phyloP scores from a whole-genome alignment of 192 early-diverging fungal species.

The Chytriomyces sp. region DNA sequence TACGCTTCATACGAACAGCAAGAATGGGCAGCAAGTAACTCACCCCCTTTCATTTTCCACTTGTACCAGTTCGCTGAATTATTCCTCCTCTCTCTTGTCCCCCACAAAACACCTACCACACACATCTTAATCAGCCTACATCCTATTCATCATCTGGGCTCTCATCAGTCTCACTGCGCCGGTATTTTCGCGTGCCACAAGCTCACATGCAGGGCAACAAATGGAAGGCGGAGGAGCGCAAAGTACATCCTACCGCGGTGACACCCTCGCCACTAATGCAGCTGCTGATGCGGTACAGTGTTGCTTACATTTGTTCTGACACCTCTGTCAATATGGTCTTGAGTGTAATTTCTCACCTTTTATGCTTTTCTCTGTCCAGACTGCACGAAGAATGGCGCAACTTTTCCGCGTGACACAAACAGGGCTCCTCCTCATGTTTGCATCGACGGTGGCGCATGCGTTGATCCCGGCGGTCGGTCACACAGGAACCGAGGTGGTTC shows the following conservation, averaged over 20 bases:
- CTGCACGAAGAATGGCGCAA: not conserved
- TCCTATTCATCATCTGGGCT: slow-evolving; percentile 4
- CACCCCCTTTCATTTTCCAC: not conserved
- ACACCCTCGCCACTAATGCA: not conserved
- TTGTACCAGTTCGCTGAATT: not conserved
- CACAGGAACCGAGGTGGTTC: not conserved
- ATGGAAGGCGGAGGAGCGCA: not conserved
- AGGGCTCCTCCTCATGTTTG: not conserved
- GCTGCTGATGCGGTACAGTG: not conserved
- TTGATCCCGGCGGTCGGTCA: not conserved
- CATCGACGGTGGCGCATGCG: not conserved
- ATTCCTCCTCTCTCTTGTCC: not conserved
- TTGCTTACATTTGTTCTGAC: not conserved
- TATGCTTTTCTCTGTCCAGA: not conserved
- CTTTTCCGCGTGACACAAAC: not conserved
- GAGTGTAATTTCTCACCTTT: not conserved
- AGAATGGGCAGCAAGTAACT: not conserved
- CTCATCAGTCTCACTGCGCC: not conserved
- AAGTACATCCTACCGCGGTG: not conserved
- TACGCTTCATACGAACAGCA: not conserved
- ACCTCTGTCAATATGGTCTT: not conserved
- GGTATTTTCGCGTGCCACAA: not conserved
- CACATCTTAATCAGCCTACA: not conserved
- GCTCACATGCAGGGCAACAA: not conserved
- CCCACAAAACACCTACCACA: not conserved